phyloP scores from a whole-genome alignment of 257 asterid species.

The Solanum stenotomum region DNA sequence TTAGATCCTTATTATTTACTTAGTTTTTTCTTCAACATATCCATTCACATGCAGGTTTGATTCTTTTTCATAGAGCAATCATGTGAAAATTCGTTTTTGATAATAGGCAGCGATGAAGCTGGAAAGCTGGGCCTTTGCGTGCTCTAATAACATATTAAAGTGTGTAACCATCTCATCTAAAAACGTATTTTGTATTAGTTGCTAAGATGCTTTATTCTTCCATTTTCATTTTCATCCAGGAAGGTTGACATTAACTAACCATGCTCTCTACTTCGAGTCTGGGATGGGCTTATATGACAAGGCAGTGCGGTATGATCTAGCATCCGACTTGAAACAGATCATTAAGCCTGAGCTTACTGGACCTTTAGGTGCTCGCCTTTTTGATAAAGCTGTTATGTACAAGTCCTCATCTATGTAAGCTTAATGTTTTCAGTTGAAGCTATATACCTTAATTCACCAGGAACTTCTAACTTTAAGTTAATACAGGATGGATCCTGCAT shows the following conservation, averaged over 20 bases:
- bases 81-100: not conserved
- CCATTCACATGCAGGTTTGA: not conserved
- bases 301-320: constrained; percentile 80
- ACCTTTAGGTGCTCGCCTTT: constrained; percentile 93
- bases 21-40: not conserved
- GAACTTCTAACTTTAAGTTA: constrained; percentile 24
- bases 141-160: not conserved
- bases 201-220: not conserved
- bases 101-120: not conserved
- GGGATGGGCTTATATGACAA: constrained; percentile 87
- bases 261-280: constrained; percentile 77
- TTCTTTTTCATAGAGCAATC: not conserved
- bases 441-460: constrained; percentile 11
- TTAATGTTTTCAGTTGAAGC: constrained; percentile 19
- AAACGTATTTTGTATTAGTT: not conserved
- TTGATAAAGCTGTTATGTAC: constrained; percentile 95
- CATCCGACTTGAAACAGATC: constrained; percentile 61
- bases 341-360: constrained; percentile 91
- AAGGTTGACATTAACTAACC: constrained; percentile 75
- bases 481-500: constrained; percentile 77
- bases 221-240: constrained; percentile 33
- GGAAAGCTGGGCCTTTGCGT: not conserved
- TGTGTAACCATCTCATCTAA: not conserved
- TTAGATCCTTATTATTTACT: not conserved
- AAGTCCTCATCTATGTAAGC: constrained; percentile 69